These are phyloP conservation scores for Ophiobolus disseminans DNA, from an alignment of 2,329 filamentous ascomycete species.

Conservation along the genomic window DNA sequence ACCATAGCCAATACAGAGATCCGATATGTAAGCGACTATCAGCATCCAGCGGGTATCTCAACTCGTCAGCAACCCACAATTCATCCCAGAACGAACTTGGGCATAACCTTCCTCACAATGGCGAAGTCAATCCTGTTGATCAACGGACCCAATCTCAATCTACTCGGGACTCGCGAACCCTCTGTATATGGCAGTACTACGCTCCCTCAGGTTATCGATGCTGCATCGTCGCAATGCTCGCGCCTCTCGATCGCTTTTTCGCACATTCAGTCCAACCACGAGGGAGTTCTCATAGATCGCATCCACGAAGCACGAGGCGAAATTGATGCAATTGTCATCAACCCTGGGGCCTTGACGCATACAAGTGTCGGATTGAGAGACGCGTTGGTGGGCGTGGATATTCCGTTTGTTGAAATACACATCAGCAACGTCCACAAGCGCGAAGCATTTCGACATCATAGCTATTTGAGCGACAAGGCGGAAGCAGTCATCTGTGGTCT, in stretches of 20 bases:
- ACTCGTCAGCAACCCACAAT: no score
- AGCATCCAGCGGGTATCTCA: no score
- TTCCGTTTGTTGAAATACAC: slow-evolving; percentile 81
- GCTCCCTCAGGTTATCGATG: slow-evolving; percentile 65
- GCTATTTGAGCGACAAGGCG: slow-evolving; percentile 78
- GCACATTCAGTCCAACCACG: slow-evolving; percentile 78
- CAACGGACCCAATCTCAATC: slow-evolving; percentile 85
- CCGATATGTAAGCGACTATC: no score
- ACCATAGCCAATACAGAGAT: no score
- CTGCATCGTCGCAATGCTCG: slow-evolving; percentile 59
- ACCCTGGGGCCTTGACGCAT: slow-evolving; percentile 77
- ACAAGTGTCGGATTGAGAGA: slow-evolving; percentile 79
- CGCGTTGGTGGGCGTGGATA: slow-evolving; percentile 70
- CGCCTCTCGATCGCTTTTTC: slow-evolving; percentile 60
- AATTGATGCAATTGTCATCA: slow-evolving; percentile 74
- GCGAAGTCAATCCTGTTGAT: slow-evolving; percentile 69
- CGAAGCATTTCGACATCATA: slow-evolving; percentile 72
- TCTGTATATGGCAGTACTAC: slow-evolving; percentile 75
- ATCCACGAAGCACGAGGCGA: slow-evolving; percentile 70
- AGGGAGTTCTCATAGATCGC: slow-evolving; percentile 75
- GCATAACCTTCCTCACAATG: slow-evolving; percentile 27
- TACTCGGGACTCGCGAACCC: slow-evolving; percentile 77
- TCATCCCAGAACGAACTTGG: neutral
- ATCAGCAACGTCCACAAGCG: slow-evolving; percentile 76
- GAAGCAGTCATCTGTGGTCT: slow-evolving; percentile 75